These are phyloP conservation scores for Penicillium brevicompactum DNA, from an alignment of 2,329 filamentous ascomycete species.

Conservation along the genomic window DNA sequence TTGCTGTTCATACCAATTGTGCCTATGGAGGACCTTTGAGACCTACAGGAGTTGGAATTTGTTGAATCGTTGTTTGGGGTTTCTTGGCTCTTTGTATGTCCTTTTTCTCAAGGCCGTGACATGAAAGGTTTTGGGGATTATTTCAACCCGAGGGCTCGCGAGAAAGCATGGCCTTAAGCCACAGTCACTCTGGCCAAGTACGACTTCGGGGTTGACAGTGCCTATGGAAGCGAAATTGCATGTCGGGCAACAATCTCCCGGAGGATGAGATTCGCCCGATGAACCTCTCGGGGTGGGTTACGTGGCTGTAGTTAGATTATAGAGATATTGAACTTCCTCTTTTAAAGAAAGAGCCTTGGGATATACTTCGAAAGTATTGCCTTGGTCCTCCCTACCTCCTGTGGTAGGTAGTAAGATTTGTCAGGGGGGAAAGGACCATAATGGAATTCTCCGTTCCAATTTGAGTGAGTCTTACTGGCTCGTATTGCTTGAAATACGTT, in stretches of 20 bases:
- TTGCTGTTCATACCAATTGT: too few relatives aligned
- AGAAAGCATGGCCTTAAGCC: not conserved
- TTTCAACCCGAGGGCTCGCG: not conserved
- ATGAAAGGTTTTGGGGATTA: not conserved
- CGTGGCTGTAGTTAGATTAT: not conserved
- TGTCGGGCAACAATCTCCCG: constrained; percentile 5
- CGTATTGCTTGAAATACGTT: not conserved
- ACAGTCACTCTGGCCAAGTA: constrained; percentile 1
- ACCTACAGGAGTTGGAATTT: too few relatives aligned
- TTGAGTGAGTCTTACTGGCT: constrained; percentile 8
- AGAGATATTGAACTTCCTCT: constrained; percentile 3
- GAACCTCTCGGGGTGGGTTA: not conserved
- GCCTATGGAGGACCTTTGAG: too few relatives aligned
- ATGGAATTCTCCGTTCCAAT: not conserved
- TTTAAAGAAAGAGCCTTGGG: not conserved
- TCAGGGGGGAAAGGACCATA: not conserved
- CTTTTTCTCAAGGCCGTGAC: not conserved
- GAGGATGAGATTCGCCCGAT: constrained; percentile 5
- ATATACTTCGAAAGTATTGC: not conserved
- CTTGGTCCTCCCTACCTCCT: not conserved
- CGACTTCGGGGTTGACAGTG: not conserved
- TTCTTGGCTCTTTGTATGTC: not conserved
- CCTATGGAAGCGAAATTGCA: constrained; percentile 3
- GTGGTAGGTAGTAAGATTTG: not conserved
- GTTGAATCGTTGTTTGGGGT: too few relatives aligned